These are phyloP conservation scores for Murraya paniculata DNA, from an alignment of 345 rosid genomes.

Conservation along the genomic window DNA sequence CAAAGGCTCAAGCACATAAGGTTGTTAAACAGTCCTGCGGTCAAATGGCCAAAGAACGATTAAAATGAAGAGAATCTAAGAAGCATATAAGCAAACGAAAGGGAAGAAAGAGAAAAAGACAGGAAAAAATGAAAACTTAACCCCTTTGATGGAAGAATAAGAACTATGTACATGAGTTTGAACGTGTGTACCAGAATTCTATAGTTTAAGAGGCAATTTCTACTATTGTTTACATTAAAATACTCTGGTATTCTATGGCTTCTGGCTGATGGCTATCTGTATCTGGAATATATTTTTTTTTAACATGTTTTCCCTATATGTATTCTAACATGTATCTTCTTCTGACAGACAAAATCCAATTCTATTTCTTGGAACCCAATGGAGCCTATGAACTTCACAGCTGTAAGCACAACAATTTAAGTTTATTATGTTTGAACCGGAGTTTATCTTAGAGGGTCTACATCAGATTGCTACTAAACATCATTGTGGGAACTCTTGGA, in stretches of 20 bases:
- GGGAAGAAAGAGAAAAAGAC: background rate
- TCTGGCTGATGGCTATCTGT: background rate
- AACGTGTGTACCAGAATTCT: background rate
- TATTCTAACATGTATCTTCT: constrained; percentile 14
- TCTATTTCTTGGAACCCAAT: constrained; percentile 95
- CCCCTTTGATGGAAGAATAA: background rate
- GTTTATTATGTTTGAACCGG: constrained; percentile 1
- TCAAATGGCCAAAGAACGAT: background rate
- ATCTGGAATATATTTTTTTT: background rate
- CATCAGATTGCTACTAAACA: background rate
- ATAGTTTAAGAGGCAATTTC: background rate
- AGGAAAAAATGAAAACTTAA: background rate
- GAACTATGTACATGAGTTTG: background rate
- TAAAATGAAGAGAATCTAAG: background rate
- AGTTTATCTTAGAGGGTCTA: background rate
- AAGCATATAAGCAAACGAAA: background rate
- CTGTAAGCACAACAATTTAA: constrained; percentile 53
- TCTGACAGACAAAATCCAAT: constrained; percentile 79
- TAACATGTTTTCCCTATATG: background rate
- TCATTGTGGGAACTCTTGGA: background rate
- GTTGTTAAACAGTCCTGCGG: background rate
- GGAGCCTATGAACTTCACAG: constrained; percentile 98
- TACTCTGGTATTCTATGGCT: background rate
- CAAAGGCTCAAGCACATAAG: background rate
- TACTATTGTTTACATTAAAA: background rate